Conservation (phyloP, 768 basidiomycete species). For the Leccinum ochraceum region DNA sequence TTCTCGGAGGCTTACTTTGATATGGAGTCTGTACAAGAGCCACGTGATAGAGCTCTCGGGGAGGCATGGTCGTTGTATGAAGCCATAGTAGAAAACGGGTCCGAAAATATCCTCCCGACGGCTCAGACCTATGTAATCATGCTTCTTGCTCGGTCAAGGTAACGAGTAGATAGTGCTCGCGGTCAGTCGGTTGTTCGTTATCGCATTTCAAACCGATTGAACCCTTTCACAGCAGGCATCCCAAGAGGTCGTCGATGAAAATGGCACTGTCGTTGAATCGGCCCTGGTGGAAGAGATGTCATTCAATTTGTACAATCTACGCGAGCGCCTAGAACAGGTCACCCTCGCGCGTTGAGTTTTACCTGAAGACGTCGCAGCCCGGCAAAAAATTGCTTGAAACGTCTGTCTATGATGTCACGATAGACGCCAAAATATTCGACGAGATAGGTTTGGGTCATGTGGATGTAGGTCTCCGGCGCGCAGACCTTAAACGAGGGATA, state of each 20-base stretch:
- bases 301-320: constrained; percentile 73
- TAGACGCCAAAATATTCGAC: constrained; percentile 57
- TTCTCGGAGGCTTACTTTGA: constrained; percentile 66
- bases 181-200: constrained; percentile 26
- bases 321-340: constrained; percentile 66
- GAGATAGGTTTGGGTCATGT: constrained; percentile 54
- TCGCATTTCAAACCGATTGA: neutral
- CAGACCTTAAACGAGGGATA: constrained; percentile 75
- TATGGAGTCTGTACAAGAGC: constrained; percentile 53
- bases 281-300: constrained; percentile 47
- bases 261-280: constrained; percentile 20
- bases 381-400: constrained; percentile 64
- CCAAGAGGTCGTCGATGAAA: neutral
- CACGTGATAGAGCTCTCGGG: constrained; percentile 52
- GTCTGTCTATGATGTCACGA: constrained; percentile 12
- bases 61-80: constrained; percentile 63
- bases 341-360: constrained; percentile 62
- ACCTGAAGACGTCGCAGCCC: constrained; percentile 64
- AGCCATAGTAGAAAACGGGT: constrained; percentile 46
- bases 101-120: constrained; percentile 51
- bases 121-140: constrained; percentile 67
- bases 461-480: constrained; percentile 43
- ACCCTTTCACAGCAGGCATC: constrained; percentile 10
- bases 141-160: constrained; percentile 61
- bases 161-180: constrained; percentile 31